Evolutionary conservation across 2,329 filamentous ascomycete species (phyloP).

Genomic region (Sporothrix inflata): DNA sequence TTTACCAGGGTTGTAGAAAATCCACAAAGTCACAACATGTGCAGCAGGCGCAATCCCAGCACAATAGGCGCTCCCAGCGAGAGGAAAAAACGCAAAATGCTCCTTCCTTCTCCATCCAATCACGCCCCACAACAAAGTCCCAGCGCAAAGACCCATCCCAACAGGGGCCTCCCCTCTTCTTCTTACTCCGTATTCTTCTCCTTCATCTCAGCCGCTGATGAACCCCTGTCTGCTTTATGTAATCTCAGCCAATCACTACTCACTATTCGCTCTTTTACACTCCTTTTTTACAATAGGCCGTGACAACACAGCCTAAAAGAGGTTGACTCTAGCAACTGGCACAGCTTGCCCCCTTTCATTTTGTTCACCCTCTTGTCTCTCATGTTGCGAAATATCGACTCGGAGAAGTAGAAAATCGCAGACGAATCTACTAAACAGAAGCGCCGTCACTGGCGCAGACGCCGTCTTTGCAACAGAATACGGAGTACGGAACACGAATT

Average conservation of each 20-base stretch:
- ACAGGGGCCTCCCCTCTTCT: not conserved
- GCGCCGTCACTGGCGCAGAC: not conserved
- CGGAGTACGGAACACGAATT: not conserved
- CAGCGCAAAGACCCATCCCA: not conserved
- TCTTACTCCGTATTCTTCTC: not conserved
- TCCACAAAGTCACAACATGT: not conserved
- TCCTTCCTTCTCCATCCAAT: not conserved
- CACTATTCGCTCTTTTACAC: too few species aligned
- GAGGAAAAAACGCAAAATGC: not conserved
- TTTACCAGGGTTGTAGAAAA: not conserved
- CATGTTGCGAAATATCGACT: not conserved
- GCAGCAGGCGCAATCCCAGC: not conserved
- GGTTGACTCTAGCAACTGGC: not conserved
- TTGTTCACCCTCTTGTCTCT: not conserved
- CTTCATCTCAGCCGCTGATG: not conserved
- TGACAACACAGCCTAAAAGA: not conserved
- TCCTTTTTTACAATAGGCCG: not conserved
- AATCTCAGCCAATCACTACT: not conserved
- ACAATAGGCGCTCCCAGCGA: not conserved
- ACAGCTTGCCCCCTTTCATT: not conserved
- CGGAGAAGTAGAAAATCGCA: not conserved
- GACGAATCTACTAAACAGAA: not conserved
- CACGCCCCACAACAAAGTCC: not conserved
- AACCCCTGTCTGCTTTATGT: not conserved
- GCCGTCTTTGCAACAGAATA: not conserved